phyloP scores from a whole-genome alignment of 2,329 filamentous ascomycete species.

The Cryoendolithus antarcticus region DNA sequence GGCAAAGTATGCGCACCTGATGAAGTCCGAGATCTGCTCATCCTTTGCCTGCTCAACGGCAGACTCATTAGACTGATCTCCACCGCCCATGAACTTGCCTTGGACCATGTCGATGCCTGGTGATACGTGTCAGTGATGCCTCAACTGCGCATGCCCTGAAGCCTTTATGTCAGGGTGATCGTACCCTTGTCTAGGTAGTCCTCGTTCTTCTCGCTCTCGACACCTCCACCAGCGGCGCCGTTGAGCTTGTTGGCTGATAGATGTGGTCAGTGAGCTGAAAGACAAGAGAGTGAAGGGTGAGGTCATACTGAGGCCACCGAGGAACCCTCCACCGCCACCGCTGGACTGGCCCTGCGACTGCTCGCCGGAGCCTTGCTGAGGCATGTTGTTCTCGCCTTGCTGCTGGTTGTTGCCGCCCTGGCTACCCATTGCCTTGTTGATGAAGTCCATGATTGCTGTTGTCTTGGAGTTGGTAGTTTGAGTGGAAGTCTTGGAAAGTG shows the following conservation, averaged over 20 bases:
- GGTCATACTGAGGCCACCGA: constrained; percentile 42
- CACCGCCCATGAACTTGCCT: constrained; percentile 58
- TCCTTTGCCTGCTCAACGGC: constrained; percentile 76
- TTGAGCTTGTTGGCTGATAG: constrained; percentile 50
- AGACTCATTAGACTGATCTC: constrained; percentile 55
- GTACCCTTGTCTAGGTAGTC: constrained; percentile 71
- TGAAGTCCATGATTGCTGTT: constrained; percentile 31
- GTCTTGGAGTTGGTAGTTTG: constrained; percentile 1
- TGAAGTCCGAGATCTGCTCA: constrained; percentile 60
- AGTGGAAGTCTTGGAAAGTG: neutral
- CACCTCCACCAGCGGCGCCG: constrained; percentile 57
- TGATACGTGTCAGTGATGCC: constrained; percentile 3
- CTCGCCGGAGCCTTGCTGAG: constrained; percentile 14
- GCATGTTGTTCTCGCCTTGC: constrained; percentile 11
- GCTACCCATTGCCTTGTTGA: constrained; percentile 34
- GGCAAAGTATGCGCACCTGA: constrained; percentile 31
- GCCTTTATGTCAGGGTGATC: neutral
- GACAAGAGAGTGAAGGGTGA: too few species aligned
- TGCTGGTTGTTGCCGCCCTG: constrained; percentile 21
- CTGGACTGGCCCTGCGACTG: constrained; percentile 16
- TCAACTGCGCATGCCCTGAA: neutral
- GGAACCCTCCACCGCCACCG: constrained; percentile 31
- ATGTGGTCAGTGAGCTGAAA: too few species aligned
- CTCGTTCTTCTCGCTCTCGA: constrained; percentile 68
- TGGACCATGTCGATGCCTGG: constrained; percentile 66